Percentiles rank a stretch among this genome's conserved stretches.
Conservation (phyloP, 352 stramenopile genomes). For the Phytophthora fragariaefolia region DNA sequence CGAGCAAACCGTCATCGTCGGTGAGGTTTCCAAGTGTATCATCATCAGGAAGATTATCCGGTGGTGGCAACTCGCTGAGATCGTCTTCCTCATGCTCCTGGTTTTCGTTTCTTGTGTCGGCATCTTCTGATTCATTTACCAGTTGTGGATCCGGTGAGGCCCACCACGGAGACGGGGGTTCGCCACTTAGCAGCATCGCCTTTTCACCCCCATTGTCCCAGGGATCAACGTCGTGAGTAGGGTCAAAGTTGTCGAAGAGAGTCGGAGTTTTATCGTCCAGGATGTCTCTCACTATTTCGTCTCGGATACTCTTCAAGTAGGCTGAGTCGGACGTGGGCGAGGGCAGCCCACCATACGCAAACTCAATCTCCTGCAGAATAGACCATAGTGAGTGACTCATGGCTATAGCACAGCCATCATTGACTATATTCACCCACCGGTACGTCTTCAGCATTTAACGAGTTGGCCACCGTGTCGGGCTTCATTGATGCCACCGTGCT, state of each 20-base stretch:
- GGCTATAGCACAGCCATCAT: not conserved
- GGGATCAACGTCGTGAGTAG: slow-evolving; percentile 11
- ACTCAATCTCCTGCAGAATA: slow-evolving; percentile 65
- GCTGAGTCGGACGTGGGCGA: slow-evolving; percentile 37
- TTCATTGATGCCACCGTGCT: no score
- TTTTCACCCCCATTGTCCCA: slow-evolving; percentile 54
- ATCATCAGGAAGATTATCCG: slow-evolving; percentile 45
- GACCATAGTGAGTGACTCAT: slow-evolving; percentile 5
- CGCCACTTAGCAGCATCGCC: slow-evolving; percentile 46
- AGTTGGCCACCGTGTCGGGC: slow-evolving; percentile 17
- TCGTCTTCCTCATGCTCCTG: slow-evolving; percentile 27
- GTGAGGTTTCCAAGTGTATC: slow-evolving; percentile 33
- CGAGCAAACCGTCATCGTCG: slow-evolving; percentile 48
- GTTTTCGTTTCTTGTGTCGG: slow-evolving; percentile 8
- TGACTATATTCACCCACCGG: slow-evolving; percentile 37
- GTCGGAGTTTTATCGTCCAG: slow-evolving; percentile 51
- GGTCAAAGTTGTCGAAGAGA: slow-evolving; percentile 56
- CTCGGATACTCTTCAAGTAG: slow-evolving; percentile 53
- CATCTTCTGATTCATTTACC: slow-evolving; percentile 4
- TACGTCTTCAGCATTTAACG: slow-evolving; percentile 35
- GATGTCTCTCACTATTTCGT: slow-evolving; percentile 64
- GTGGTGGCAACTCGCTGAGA: slow-evolving; percentile 44
- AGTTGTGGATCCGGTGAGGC: slow-evolving; percentile 24
- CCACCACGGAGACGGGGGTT: slow-evolving; percentile 62
- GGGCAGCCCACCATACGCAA: slow-evolving; percentile 71